These are phyloP conservation scores for Cryptococcus deneoformans DNA, from an alignment of 1,284 basidiomycete genomes.

Conservation along the genomic window DNA sequence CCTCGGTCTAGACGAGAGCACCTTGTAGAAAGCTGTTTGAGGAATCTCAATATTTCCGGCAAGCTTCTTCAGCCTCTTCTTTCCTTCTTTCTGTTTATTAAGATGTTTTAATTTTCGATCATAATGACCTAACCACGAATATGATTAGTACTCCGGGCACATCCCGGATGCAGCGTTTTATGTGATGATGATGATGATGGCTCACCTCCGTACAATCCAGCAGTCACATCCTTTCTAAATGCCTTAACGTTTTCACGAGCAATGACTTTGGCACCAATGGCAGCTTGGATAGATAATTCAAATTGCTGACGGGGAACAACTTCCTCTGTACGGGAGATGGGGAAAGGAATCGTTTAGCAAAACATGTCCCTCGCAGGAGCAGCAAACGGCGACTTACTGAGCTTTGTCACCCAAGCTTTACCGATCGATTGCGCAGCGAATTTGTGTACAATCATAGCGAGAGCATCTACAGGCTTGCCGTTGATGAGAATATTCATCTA, in stretches of 20 bases:
- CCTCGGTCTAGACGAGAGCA: slow-evolving; percentile 58
- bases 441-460: slow-evolving; percentile 81
- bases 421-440: slow-evolving; percentile 68
- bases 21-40: slow-evolving; percentile 86
- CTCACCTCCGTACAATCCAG: slow-evolving; percentile 84
- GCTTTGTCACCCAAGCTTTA: slow-evolving; percentile 79
- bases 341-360: neutral
- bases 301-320: slow-evolving; percentile 91
- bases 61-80: slow-evolving; percentile 76
- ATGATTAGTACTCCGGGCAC: neutral
- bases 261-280: slow-evolving; percentile 76
- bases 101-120: slow-evolving; percentile 89
- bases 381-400: slow-evolving; percentile 58
- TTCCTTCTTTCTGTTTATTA: slow-evolving; percentile 88
- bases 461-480: slow-evolving; percentile 79
- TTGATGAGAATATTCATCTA: slow-evolving; percentile 88
- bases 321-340: slow-evolving; percentile 57
- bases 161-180: no score
- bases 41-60: slow-evolving; percentile 79
- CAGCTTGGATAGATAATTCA: slow-evolving; percentile 84
- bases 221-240: slow-evolving; percentile 89
- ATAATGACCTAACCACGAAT: slow-evolving; percentile 61
- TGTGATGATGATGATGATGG: neutral
- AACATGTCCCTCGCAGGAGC: neutral
- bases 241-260: slow-evolving; percentile 85